Evolutionary conservation across 306 rosid genomes (phyloP), one percentile per base, ranked within the genome.

Genomic region (Ormosia semicastrata): DNA sequence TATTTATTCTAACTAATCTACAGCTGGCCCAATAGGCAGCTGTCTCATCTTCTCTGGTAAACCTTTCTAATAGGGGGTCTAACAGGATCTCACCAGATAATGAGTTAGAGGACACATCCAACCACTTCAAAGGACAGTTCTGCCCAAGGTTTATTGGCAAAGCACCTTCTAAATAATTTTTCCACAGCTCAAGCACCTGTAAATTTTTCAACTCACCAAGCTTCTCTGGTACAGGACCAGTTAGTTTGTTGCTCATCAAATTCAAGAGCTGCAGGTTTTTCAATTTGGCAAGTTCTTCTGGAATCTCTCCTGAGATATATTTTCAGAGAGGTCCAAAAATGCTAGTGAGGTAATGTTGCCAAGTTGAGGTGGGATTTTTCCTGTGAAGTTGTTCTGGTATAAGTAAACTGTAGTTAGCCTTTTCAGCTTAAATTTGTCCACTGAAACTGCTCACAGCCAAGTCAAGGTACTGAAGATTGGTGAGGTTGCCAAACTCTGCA

Each of bases 241-340:
- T 88, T 64, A 96, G 88, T 59, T 85, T 87, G 33, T 96, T 96
- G 80, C 87, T 89, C 97, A 94, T 93, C 60, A 94, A 84, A 81
- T 92, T 94, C 87, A 96, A 80, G 69, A 96, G 92, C 91, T 87
- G 86, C 86, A 96, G 78, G 43, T 86, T 88, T 79, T 83, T 89
- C 85, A 91, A 83, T 14, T 84, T 72, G 40, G 86, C 88, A 70
- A 96, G 84, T 82, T 89, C 93, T 63, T 68, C 71, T 3, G 98
- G 99, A 87, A 96, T 92, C 87, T 93, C 89, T 59, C 98, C 98
- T 0, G 92, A 86, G 73, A 96, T 89, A 76, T 88, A 81, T 96
- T 96, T 37, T 96, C 98, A 34, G 98, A 96, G 60, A 96, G 88
- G 84, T 96, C 98, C 77, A 96, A 63, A 80, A 84, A 90, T 66